phyloP scores from a whole-genome alignment of 345 rosid species.

The Syzygium grande region DNA sequence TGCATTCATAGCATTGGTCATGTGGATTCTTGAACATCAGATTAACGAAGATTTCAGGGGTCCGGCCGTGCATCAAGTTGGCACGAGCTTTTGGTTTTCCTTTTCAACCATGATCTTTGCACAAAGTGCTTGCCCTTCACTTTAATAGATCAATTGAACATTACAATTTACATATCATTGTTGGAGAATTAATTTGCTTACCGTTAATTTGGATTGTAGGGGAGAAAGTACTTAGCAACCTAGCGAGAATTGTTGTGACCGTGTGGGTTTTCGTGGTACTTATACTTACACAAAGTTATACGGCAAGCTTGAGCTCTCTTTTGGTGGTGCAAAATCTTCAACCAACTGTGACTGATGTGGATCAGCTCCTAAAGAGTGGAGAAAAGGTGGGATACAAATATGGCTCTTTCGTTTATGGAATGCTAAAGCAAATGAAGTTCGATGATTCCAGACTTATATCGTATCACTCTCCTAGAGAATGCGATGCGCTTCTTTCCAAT shows the following conservation, averaged over 20 bases:
- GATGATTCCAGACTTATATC: neutral
- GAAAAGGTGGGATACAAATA: neutral
- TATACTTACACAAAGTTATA: neutral
- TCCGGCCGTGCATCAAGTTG: neutral
- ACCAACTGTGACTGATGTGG: neutral
- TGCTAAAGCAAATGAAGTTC: neutral
- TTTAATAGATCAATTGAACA: neutral
- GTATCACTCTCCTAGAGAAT: neutral
- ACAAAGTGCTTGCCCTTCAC: neutral
- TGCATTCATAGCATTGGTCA: neutral
- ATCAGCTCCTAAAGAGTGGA: neutral
- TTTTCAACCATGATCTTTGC: neutral
- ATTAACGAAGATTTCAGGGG: neutral
- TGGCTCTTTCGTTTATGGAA: neutral
- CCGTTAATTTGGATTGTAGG: neutral
- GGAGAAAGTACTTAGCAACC: neutral
- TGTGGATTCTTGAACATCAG: neutral
- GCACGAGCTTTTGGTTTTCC: neutral
- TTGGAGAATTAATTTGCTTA: neutral
- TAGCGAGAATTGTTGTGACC: neutral
- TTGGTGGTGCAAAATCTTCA: neutral
- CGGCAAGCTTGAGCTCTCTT: neutral
- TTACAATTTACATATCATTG: too few species aligned
- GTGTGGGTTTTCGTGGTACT: neutral
- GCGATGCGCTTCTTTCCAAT: neutral